Percentiles rank a stretch among this genome's conserved stretches.
phyloP scores from a whole-genome alignment of 2,329 filamentous ascomycete species.

The Colletotrichum sp. region DNA sequence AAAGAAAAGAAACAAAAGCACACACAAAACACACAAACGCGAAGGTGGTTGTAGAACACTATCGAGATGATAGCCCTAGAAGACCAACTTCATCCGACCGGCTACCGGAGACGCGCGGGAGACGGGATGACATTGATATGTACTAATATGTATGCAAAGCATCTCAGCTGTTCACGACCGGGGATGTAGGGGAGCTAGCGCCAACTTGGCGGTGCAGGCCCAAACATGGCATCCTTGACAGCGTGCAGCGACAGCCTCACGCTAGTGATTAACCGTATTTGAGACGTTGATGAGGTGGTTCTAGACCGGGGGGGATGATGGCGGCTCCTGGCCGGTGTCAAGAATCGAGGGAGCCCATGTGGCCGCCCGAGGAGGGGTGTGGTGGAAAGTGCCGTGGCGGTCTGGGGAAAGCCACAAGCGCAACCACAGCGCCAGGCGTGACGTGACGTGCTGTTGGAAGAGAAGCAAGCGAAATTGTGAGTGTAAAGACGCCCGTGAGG shows the following conservation, averaged over 20 bases:
- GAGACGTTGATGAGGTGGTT: not conserved
- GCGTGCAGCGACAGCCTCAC: not conserved
- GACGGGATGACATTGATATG: slow-evolving; percentile 4
- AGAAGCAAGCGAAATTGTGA: not conserved
- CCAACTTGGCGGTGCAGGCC: slow-evolving; percentile 3
- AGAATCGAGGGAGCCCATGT: not conserved
- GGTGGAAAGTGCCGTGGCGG: not conserved
- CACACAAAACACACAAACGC: not conserved
- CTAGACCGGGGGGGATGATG: not conserved
- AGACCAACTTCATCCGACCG: not conserved
- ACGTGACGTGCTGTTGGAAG: not conserved
- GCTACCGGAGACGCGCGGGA: not conserved
- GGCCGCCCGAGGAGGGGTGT: not conserved
- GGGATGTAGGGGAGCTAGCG: not conserved
- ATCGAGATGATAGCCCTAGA: not conserved
- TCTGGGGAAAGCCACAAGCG: not conserved
- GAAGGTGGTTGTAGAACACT: not conserved
- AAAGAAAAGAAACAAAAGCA: not conserved
- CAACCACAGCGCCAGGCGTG: not conserved
- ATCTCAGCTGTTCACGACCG: not conserved
- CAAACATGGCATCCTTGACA: slow-evolving; percentile 2
- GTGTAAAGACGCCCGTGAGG: not conserved
- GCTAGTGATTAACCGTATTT: slow-evolving; percentile 7
- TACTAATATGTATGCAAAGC: not conserved
- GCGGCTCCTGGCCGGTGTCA: slow-evolving; percentile 4